A percentile compares a stretch with the other conserved stretches of the same genome.
phyloP scores from a whole-genome alignment of 2,329 filamentous ascomycete species.

The Phyllosticta citribraziliensis region DNA sequence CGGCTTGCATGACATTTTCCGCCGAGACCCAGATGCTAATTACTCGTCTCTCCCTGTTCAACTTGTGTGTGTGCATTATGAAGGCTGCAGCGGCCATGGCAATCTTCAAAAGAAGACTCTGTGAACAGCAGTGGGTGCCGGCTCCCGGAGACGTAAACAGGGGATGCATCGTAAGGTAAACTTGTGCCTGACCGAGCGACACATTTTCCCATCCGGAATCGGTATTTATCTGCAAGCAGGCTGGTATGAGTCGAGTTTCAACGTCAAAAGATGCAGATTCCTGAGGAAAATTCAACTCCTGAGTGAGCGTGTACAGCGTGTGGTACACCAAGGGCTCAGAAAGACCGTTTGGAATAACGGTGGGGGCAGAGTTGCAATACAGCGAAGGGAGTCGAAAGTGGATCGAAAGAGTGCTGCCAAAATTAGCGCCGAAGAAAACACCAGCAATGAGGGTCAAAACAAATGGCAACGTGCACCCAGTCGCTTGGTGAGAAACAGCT shows the following conservation, averaged over 20 bases:
- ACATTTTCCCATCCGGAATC: not conserved
- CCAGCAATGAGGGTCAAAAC: too few species aligned
- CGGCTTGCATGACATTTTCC: conserved; percentile 7
- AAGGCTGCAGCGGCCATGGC: not conserved
- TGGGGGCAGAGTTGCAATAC: conserved; percentile 4
- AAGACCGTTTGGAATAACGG: not conserved
- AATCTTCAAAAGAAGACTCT: not conserved
- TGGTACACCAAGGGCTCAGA: not conserved
- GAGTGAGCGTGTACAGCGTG: not conserved
- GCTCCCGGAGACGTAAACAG: not conserved
- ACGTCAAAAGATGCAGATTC: not conserved
- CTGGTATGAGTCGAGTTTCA: not conserved
- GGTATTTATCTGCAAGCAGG: not conserved
- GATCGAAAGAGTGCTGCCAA: not conserved
- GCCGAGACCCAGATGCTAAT: conserved; percentile 2
- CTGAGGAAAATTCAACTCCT: not conserved
- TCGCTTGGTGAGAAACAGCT: too few species aligned
- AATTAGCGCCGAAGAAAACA: not conserved
- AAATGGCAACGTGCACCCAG: too few species aligned
- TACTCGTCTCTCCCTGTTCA: conserved; percentile 3
- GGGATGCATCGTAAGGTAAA: conserved; percentile 5
- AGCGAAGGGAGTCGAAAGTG: conserved; percentile 5
- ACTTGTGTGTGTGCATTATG: not conserved
- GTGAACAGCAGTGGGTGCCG: conserved; percentile 1
- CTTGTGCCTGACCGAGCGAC: conserved; percentile 3